phyloP scores from a whole-genome alignment of 345 rosid species.

The Corchorus olitorius region DNA sequence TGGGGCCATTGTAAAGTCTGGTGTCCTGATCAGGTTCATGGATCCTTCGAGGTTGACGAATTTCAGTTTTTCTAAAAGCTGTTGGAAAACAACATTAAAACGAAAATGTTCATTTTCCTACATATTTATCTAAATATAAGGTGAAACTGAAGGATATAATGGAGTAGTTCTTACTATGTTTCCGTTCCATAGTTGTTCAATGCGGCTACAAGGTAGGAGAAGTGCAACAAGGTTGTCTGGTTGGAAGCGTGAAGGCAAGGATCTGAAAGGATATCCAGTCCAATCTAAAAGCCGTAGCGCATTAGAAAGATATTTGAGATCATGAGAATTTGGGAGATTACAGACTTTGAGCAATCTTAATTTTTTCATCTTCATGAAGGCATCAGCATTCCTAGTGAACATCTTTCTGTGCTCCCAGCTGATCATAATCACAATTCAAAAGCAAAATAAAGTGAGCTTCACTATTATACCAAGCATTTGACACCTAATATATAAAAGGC shows the following conservation, averaged over 20 bases:
- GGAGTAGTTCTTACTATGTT: conserved; percentile 22
- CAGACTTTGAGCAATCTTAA: conserved; percentile 34
- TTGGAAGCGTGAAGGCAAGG: conserved; percentile 35
- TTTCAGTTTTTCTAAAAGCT: conserved; percentile 8
- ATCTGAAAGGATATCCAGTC: conserved; percentile 31
- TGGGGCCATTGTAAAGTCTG: conserved; percentile 35
- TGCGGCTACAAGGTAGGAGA: conserved; percentile 23
- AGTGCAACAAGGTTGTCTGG: conserved; percentile 34
- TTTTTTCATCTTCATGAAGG: conserved; percentile 27
- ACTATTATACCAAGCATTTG: too few species aligned
- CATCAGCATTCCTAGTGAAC: conserved; percentile 4
- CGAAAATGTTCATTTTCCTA: neutral
- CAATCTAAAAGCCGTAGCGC: conserved; percentile 36
- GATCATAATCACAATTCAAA: neutral
- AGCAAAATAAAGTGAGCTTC: too few species aligned
- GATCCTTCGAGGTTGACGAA: conserved; percentile 27
- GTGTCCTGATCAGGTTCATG: conserved; percentile 18
- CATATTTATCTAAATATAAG: neutral
- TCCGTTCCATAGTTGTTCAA: conserved; percentile 38
- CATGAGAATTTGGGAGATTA: conserved; percentile 16
- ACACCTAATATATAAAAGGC: too few species aligned
- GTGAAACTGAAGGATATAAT: neutral
- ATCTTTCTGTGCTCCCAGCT: neutral
- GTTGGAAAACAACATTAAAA: neutral
- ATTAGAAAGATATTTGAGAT: conserved; percentile 27